Evolutionary conservation across 768 basidiomycete genomes (phyloP), one percentile per base, ranked within the genome.

Genomic region (Termitomyces sp.): DNA sequence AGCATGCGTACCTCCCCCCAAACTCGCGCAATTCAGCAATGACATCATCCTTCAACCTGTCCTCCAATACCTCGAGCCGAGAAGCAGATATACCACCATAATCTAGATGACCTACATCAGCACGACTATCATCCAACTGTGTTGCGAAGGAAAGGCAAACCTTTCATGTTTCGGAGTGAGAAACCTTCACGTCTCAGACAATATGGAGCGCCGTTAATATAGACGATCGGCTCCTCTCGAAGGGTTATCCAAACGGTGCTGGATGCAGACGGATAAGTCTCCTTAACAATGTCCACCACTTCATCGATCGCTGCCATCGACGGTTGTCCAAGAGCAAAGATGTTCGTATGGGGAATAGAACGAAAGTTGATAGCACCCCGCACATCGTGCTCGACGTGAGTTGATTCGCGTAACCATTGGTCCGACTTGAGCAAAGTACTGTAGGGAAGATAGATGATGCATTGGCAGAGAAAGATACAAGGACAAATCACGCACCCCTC

Each of bases 311-410:
- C 96, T 55, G 90, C 89, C 49, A 86, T 72, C 0, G 91, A 93
- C 1, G 97, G 97, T 68, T 98, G 97, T 0, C 94, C 94, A 30
- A 97, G 83, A 0, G 94, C 94, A 61, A 92, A 99, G 33, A 98
- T 87, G 45, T 86, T 84, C 21, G 87, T 88, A 5, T 78, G 79
- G 0, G 87, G 84, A 40, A 97, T 82, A 55, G 87, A 87, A 52
- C 97, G 83, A 77, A 97, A 98, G 65, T 97, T 97, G 71, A 91
- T 89, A 1, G 91, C 94, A n/a, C 97, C 97, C 2, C 92, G 86
- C 49, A 98, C 82, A 40, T 81, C 85, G 46, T 83, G 70, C 48
- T 81, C 77, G 42, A 88, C 83, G 47, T 77, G 78, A 56, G 84
- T 75, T 43, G 86, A 88, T 67, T 91, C 84, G 23, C 81, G 80